Evolutionary conservation across 306 rosid species (phyloP), one percentile per base, ranked within the genome.

Genomic region (Lablab purpureus): DNA sequence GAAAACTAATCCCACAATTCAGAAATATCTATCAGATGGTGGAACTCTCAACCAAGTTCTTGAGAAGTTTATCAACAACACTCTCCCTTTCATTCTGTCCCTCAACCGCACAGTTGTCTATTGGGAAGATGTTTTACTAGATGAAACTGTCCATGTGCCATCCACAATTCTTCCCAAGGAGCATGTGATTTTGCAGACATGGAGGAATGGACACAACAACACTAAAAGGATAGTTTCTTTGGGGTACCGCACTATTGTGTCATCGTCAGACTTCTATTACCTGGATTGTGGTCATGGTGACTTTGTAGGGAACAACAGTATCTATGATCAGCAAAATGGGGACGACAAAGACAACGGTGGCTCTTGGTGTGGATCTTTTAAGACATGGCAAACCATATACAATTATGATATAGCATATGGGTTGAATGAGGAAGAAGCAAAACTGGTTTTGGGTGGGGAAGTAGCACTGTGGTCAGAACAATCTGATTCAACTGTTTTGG

Each of bases 291-390:
- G 97, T 15, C 97, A 91, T 25, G 97, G 97, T n/a, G 89, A 50
- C 3, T 94, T 94, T 64, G 1, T 66, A 1, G 99, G 99, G 67
- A 94, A 94, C 65, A 14, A 89, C 21, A 88, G 89, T 43, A 27
- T 0, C 6, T 88, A 87, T 68, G 88, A 89, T 41, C 43, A 77
- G 18, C 94, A 89, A 77, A 81, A 49, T 15, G 81, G 74, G 1
- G 67, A 18, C 56, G 77, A 63, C 9, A 0, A 17, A 17, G 52
- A 18, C 52, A 14, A 92, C 69, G 99, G 97, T 25, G 97, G 88
- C 0, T 94, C 99, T 4, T 94, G 97, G 99, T 94, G 97, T 76
- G 93, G 88, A 28, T 97, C 95, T 1, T 94, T 92, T 73, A 94
- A 94, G 74, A 92, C 97, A 5, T 94, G 99, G 98, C 95, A 92